phyloP scores from a whole-genome alignment of 345 rosid genomes.

The Rubroshorea leprosula region DNA sequence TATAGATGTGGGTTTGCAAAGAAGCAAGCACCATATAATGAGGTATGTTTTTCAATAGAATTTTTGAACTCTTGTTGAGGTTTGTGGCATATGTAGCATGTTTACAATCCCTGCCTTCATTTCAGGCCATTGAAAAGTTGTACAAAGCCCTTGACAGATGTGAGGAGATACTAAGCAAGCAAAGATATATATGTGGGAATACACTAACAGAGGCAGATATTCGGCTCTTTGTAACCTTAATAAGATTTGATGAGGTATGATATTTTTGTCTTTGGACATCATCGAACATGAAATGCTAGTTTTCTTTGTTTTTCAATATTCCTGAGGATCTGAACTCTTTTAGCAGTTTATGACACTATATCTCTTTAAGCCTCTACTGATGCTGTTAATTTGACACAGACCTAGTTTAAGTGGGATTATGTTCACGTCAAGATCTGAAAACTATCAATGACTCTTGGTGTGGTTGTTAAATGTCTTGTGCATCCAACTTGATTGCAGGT shows the following conservation, averaged over 20 bases:
- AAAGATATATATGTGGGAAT: constrained; percentile 61
- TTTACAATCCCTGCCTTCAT: background rate
- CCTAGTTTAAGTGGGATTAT: no score
- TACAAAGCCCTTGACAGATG: constrained; percentile 66
- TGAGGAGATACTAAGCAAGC: constrained; percentile 57
- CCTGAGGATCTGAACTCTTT: no score
- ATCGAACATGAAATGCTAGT: no score
- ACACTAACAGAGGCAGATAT: constrained; percentile 60
- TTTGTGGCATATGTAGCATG: background rate
- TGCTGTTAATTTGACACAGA: no score
- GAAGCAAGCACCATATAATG: constrained; percentile 44
- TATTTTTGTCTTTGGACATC: background rate
- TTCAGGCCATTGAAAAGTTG: constrained; percentile 55
- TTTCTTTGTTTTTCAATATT: no score
- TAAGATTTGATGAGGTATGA: constrained; percentile 85
- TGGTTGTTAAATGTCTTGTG: background rate
- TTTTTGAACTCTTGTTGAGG: background rate
- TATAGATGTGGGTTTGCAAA: constrained; percentile 41
- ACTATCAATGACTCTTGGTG: background rate
- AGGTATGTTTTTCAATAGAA: constrained; percentile 19
- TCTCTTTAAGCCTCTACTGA: no score
- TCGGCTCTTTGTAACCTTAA: constrained; percentile 64
- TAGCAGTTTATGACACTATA: no score
- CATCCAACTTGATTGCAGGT: constrained; percentile 28
- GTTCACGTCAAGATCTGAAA: no score